These are phyloP conservation scores for Mortierella sp. DNA, from an alignment of 371 early-diverging fungal genomes.

Conservation along the genomic window DNA sequence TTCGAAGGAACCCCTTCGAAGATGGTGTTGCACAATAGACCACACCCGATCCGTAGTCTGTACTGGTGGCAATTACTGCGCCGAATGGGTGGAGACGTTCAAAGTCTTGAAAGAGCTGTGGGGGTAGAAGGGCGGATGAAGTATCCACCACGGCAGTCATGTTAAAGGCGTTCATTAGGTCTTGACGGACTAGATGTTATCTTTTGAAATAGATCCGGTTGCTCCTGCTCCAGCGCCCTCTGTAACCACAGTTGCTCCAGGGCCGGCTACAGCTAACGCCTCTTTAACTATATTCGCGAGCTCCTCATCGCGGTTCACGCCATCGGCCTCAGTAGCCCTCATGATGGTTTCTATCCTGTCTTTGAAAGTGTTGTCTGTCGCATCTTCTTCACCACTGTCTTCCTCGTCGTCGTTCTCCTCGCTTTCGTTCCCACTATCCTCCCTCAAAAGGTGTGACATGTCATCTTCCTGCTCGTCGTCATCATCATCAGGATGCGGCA, in stretches of 20 bases:
- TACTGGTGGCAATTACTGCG: constrained; percentile 44
- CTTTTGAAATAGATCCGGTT: too few relatives aligned
- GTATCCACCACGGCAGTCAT: constrained; percentile 36
- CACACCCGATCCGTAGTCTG: constrained; percentile 27
- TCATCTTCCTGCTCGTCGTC: constrained; percentile 24
- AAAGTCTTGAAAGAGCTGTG: constrained; percentile 25
- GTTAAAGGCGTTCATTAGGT: too few relatives aligned
- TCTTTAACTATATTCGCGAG: constrained; percentile 34
- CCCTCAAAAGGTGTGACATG: constrained; percentile 39
- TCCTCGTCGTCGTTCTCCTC: constrained; percentile 9
- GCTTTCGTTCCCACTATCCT: too few relatives aligned
- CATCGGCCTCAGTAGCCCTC: constrained; percentile 42
- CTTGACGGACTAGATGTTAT: too few relatives aligned
- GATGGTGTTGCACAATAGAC: not conserved
- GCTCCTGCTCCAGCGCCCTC: constrained; percentile 20
- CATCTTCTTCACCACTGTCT: constrained; percentile 11
- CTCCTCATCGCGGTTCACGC: constrained; percentile 41
- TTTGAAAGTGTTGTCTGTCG: constrained; percentile 15
- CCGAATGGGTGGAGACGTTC: constrained; percentile 30
- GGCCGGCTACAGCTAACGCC: constrained; percentile 39
- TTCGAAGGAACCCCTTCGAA: constrained; percentile 16
- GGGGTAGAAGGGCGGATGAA: constrained; percentile 25
- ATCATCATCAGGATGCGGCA: constrained; percentile 41
- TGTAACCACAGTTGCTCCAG: constrained; percentile 24
- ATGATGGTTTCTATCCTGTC: constrained; percentile 45